Evolutionary conservation across 2,329 filamentous ascomycete genomes (phyloP).

Genomic region (Pyrenochaeta sp.): DNA sequence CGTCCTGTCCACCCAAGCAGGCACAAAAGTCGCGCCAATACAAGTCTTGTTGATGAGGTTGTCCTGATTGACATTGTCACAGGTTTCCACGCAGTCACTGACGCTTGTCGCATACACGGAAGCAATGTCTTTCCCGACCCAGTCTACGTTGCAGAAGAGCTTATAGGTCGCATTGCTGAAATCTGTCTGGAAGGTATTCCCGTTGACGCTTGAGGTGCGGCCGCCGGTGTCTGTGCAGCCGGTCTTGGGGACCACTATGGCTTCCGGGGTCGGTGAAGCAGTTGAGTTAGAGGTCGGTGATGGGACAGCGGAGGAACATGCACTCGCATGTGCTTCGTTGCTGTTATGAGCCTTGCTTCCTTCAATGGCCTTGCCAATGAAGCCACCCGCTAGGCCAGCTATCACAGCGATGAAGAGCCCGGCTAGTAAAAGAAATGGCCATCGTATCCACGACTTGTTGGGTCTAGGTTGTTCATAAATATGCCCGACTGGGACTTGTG

Average conservation of each 20-base stretch:
- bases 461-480: not conserved
- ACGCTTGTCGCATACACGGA: not conserved
- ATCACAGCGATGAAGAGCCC: constrained; percentile 8
- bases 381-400: constrained; percentile 13
- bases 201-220: not conserved
- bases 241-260: not conserved
- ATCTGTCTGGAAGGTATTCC: not conserved
- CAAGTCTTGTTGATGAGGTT: not conserved
- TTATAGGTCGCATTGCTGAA: not conserved
- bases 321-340: not conserved
- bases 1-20: constrained; percentile 3
- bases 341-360: not conserved
- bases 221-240: not conserved
- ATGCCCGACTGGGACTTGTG: not conserved
- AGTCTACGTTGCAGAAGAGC: not conserved
- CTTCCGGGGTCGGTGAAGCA: not conserved
- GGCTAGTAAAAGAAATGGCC: constrained; percentile 2
- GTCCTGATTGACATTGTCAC: not conserved
- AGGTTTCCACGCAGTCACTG: constrained; percentile 8
- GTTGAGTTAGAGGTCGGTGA: not conserved
- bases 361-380: constrained; percentile 13
- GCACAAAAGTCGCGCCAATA: constrained; percentile 3
- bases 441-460: not conserved
- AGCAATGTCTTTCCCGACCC: not conserved
- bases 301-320: not conserved